Evolutionary conservation across 2,329 filamentous ascomycete species (phyloP).

Genomic region (Teratosphaeria nubilosa): DNA sequence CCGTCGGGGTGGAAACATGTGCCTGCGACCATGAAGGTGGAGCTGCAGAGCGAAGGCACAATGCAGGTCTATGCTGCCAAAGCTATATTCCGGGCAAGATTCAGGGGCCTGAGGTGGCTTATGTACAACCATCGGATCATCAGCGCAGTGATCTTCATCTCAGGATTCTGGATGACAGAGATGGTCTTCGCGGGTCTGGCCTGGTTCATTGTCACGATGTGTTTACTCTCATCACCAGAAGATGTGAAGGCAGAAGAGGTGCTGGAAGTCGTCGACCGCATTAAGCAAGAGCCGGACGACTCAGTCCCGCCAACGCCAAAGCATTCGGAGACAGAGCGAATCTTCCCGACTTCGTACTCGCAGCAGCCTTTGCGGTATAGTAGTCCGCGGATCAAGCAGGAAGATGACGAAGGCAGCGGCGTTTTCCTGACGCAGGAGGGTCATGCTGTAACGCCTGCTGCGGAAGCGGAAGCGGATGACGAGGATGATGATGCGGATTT

Average conservation of each 20-base stretch:
- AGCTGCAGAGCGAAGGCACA: slow-evolving; percentile 56
- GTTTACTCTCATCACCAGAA: slow-evolving; percentile 16
- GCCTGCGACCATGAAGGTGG: slow-evolving; percentile 47
- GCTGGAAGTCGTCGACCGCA: slow-evolving; percentile 7
- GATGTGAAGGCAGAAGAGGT: slow-evolving; percentile 10
- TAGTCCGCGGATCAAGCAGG: slow-evolving; percentile 19
- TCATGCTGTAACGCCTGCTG: slow-evolving; percentile 5
- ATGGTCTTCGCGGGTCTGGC: slow-evolving; percentile 55
- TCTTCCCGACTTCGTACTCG: slow-evolving; percentile 38
- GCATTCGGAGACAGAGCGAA: slow-evolving; percentile 38
- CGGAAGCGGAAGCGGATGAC: slow-evolving; percentile 29
- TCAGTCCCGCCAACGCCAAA: slow-evolving; percentile 9
- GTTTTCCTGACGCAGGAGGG: slow-evolving; percentile 10
- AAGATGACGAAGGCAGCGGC: slow-evolving; percentile 15
- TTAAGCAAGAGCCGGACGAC: slow-evolving; percentile 19
- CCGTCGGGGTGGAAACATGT: slow-evolving; percentile 41
- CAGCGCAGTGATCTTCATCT: slow-evolving; percentile 58
- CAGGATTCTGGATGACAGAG: slow-evolving; percentile 67
- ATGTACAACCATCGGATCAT: slow-evolving; percentile 76
- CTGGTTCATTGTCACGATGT: slow-evolving; percentile 47
- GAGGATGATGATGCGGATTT: slow-evolving; percentile 36
- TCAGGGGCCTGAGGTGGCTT: slow-evolving; percentile 66
- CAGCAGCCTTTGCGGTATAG: slow-evolving; percentile 32
- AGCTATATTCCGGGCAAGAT: slow-evolving; percentile 61
- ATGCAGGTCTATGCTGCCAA: slow-evolving; percentile 67